phyloP scores from a whole-genome alignment of 108 stramenopile genomes.

The Licmophora abbreviata region DNA sequence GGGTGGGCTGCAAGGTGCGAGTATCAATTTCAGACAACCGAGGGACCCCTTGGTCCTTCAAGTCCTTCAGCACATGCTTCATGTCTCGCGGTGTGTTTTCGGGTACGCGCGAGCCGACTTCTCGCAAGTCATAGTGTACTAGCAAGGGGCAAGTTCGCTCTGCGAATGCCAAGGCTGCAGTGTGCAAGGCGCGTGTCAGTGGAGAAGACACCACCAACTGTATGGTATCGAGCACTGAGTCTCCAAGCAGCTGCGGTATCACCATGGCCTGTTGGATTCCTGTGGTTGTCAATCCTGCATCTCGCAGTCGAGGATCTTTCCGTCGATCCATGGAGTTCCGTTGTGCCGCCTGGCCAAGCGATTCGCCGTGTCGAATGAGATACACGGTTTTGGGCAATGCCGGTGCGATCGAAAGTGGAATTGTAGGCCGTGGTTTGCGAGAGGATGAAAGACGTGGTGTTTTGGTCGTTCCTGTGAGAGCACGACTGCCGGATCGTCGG shows the following conservation, averaged over 20 bases:
- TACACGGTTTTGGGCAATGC: constrained; percentile 8
- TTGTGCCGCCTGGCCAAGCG: constrained; percentile 23
- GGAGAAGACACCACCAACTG: constrained; percentile 30
- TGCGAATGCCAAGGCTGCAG: constrained; percentile 32
- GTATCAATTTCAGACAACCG: constrained; percentile 9
- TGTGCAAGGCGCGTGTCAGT: constrained; percentile 34
- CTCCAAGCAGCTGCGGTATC: constrained; percentile 8
- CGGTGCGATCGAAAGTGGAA: background rate
- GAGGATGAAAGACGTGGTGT: too few species aligned
- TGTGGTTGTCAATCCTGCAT: constrained; percentile 21
- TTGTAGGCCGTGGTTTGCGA: too few species aligned
- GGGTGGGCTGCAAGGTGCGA: constrained; percentile 5
- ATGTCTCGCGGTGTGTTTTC: constrained; percentile 25
- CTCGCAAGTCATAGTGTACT: constrained; percentile 22
- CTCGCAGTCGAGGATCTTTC: constrained; percentile 15
- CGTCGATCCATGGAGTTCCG: constrained; percentile 14
- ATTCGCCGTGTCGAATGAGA: constrained; percentile 33
- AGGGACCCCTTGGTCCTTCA: background rate
- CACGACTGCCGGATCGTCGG: too few species aligned
- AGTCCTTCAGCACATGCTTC: constrained; percentile 13
- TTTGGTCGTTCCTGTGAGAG: too few species aligned
- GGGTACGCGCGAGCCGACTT: constrained; percentile 22
- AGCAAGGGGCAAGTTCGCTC: constrained; percentile 2
- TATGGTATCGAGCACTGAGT: constrained; percentile 6
- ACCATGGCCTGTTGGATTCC: constrained; percentile 16